Evolutionary conservation across 2,329 filamentous ascomycete genomes (phyloP).

Genomic region (Nigrograna mackinnonii): DNA sequence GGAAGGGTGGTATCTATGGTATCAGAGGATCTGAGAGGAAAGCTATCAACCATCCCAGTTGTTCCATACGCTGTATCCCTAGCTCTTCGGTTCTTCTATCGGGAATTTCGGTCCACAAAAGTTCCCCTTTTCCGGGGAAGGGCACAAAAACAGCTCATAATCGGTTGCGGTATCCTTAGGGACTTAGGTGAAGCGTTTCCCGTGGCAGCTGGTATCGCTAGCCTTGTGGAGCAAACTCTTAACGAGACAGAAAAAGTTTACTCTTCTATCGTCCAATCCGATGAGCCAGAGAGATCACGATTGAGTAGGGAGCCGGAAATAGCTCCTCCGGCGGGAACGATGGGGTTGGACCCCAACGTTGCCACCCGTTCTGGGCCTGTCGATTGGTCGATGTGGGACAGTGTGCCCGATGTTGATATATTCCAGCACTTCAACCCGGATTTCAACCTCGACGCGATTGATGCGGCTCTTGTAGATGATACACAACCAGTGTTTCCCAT

Average conservation of each 20-base stretch:
- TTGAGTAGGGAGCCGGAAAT: neutral
- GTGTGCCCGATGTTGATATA: neutral
- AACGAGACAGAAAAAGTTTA: neutral
- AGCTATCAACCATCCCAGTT: neutral
- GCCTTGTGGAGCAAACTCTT: neutral
- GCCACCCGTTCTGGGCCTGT: neutral
- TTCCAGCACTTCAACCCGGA: neutral
- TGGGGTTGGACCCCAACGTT: neutral
- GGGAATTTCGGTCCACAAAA: neutral
- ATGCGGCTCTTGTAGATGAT: neutral
- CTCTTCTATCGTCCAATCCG: neutral
- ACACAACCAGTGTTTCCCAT: neutral
- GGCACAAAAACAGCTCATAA: neutral
- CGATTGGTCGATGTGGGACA: neutral
- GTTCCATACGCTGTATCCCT: constrained; percentile 1
- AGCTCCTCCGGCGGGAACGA: neutral
- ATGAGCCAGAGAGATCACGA: neutral
- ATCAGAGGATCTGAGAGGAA: neutral
- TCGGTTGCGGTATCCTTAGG: neutral
- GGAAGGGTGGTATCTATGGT: neutral
- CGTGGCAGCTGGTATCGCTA: neutral
- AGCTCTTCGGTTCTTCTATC: neutral
- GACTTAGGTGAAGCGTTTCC: neutral
- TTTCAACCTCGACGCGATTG: neutral
- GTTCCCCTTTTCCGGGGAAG: neutral